Conservation (phyloP, 345 rosid genomes). For the Citrus sp. region DNA sequence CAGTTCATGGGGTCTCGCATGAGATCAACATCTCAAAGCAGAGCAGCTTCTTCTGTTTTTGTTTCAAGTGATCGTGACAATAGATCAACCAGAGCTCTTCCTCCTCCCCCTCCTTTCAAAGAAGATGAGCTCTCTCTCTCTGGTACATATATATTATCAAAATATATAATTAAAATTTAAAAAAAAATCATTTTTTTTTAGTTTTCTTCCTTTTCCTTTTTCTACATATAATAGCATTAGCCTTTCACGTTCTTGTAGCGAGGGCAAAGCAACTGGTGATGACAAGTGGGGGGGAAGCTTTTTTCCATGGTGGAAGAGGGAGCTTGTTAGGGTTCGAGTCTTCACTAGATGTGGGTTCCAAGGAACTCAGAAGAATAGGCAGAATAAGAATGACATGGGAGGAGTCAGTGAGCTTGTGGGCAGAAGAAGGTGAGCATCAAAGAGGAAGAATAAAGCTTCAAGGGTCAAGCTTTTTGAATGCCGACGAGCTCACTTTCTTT, state of each 20-base stretch:
- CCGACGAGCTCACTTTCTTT: constrained; percentile 79
- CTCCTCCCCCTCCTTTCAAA: constrained; percentile 59
- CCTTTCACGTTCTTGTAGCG: constrained; percentile 30
- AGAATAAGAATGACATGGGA: constrained; percentile 95
- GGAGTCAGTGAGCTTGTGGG: constrained; percentile 95
- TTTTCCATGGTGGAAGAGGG: constrained; percentile 34
- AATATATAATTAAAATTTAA: background rate
- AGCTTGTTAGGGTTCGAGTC: constrained; percentile 52
- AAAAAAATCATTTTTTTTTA: background rate
- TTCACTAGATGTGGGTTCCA: constrained; percentile 33
- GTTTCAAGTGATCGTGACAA: too few species aligned
- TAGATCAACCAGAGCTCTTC: constrained; percentile 33
- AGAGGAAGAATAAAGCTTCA: constrained; percentile 75
- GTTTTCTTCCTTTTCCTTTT: background rate
- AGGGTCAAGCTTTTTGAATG: constrained; percentile 79
- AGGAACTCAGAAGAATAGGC: constrained; percentile 84
- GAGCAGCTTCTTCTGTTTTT: constrained; percentile 20
- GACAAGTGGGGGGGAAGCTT: constrained; percentile 44
- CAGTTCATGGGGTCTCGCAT: constrained; percentile 89
- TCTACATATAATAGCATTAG: too few species aligned
- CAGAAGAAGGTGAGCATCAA: constrained; percentile 81
- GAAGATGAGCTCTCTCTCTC: constrained; percentile 46
- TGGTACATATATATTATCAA: constrained; percentile 21
- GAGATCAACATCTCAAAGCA: constrained; percentile 47
- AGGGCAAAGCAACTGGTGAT: constrained; percentile 59